Conservation (phyloP, 176 grass and related monocot species). For the Aegilops bicornis region DNA sequence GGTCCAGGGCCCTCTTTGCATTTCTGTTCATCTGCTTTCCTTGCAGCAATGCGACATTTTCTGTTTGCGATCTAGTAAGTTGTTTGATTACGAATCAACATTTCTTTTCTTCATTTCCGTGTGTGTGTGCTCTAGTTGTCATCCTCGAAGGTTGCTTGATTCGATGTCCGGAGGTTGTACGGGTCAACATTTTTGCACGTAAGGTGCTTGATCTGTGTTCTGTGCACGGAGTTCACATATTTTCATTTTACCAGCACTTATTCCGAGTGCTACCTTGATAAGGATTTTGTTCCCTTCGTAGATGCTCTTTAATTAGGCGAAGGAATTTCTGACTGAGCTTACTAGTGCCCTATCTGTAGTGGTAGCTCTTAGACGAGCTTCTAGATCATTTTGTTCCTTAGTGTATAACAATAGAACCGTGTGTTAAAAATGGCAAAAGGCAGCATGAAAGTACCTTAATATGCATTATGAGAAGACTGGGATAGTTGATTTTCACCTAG, state of each 20-base stretch:
- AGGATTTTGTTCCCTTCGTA: neutral
- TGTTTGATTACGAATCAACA: neutral
- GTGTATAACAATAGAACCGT: neutral
- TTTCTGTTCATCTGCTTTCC: neutral
- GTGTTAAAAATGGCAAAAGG: neutral
- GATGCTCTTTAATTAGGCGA: neutral
- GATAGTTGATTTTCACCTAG: neutral
- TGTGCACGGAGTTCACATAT: neutral
- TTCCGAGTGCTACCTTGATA: neutral
- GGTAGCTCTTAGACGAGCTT: neutral
- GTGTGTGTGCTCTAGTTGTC: neutral
- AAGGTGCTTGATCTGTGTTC: neutral
- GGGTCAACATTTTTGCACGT: neutral
- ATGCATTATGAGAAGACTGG: neutral
- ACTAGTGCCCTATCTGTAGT: neutral
- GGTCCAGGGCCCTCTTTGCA: conserved; percentile 25
- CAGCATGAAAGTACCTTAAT: neutral
- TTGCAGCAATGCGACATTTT: neutral
- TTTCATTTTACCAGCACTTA: neutral
- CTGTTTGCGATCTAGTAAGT: neutral
- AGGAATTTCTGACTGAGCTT: neutral
- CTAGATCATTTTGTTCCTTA: neutral
- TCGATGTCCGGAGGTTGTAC: neutral
- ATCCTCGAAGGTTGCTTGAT: neutral
- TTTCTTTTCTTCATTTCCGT: neutral